These are phyloP conservation scores for Annulohypoxylon moriforme DNA, from an alignment of 495 filamentous ascomycete species.

Conservation along the genomic window DNA sequence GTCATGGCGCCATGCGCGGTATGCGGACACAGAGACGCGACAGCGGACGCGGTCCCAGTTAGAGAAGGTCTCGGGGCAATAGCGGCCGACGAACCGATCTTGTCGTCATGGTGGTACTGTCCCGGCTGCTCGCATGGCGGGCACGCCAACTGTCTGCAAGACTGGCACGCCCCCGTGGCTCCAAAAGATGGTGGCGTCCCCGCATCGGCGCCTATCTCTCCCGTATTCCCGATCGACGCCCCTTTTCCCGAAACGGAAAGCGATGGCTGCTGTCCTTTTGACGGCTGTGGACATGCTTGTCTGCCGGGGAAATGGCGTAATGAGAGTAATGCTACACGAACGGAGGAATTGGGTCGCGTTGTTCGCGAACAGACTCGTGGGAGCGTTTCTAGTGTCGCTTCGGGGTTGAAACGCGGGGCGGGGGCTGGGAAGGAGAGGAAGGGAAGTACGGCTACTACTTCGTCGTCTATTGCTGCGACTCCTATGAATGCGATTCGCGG, in stretches of 20 bases:
- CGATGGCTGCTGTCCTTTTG: constrained; percentile 78
- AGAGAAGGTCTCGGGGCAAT: constrained; percentile 51
- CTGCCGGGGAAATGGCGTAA: constrained; percentile 71
- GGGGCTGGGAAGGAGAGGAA: constrained; percentile 34
- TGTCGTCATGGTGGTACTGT: constrained; percentile 73
- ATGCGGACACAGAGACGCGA: constrained; percentile 54
- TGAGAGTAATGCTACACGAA: constrained; percentile 51
- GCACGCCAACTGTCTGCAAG: constrained; percentile 73
- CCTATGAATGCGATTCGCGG: constrained; percentile 34
- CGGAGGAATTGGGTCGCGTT: constrained; percentile 55
- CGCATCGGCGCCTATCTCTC: background rate
- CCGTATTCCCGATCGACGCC: constrained; percentile 46
- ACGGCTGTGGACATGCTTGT: constrained; percentile 79
- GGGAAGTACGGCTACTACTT: constrained; percentile 15
- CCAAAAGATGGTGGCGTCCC: constrained; percentile 25
- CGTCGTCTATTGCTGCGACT: constrained; percentile 22
- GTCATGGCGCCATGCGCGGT: constrained; percentile 58
- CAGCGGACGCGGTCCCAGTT: constrained; percentile 34
- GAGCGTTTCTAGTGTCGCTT: constrained; percentile 30
- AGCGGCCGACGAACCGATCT: constrained; percentile 41
- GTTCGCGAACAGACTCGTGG: constrained; percentile 56
- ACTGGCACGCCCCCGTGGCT: constrained; percentile 67
- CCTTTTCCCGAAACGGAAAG: constrained; percentile 57
- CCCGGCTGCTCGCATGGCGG: constrained; percentile 81
- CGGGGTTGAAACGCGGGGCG: constrained; percentile 14